Conservation (phyloP, 148 eudicot genomes). For the Vaccinium darrowii region DNA sequence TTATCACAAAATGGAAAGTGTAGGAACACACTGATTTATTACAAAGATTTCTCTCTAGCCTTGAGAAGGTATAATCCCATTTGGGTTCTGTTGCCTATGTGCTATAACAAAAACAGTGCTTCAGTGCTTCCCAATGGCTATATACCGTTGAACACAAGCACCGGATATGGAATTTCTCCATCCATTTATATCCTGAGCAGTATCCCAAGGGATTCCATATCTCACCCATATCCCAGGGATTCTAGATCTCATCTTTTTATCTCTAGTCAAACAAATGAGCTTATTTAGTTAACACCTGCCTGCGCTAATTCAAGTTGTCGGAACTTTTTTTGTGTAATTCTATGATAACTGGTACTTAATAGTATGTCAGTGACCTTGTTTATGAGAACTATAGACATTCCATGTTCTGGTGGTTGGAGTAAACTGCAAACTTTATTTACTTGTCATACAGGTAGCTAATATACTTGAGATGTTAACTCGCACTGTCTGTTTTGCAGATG, state of each 20-base stretch:
- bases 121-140: too few relatives aligned
- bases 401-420: conserved; percentile 6
- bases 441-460: not conserved
- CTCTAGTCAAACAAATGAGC: too few relatives aligned
- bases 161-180: too few relatives aligned
- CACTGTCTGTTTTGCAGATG: not conserved
- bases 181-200: too few relatives aligned
- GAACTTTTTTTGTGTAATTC: conserved; percentile 2
- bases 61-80: not conserved
- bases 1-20: not conserved
- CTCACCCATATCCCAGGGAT: too few relatives aligned
- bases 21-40: not conserved
- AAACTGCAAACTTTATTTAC: not conserved
- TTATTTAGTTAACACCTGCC: not conserved
- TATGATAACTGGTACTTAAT: not conserved
- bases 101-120: too few relatives aligned
- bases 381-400: not conserved
- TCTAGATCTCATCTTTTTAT: too few relatives aligned
- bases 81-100: too few relatives aligned
- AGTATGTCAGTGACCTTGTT: not conserved
- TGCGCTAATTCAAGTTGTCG: not conserved
- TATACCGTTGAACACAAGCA: too few relatives aligned
- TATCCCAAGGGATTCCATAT: too few relatives aligned
- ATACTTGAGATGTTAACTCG: not conserved
- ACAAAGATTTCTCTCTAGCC: not conserved